Conservation (phyloP, 2,329 filamentous ascomycete species). For the Penicillium sp. region DNA sequence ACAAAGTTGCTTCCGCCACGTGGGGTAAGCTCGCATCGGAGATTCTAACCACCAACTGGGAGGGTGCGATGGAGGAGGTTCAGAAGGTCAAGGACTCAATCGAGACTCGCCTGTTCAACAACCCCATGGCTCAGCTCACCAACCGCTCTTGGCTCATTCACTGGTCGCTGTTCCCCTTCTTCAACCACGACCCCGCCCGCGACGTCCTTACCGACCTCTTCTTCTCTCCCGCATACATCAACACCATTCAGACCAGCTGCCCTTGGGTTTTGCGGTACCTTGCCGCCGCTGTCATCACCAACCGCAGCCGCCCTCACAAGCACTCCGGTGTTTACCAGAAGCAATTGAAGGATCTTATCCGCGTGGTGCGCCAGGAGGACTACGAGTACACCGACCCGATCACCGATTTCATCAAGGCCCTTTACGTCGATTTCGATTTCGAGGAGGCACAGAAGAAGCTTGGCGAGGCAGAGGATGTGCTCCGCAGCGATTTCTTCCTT, state of each 20-base stretch:
- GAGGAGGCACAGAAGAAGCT: conserved; percentile 93
- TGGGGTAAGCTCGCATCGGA: conserved; percentile 98
- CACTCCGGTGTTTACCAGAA: conserved; percentile 82
- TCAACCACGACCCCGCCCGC: conserved; percentile 90
- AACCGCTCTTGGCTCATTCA: conserved; percentile 97
- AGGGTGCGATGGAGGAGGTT: conserved; percentile 84
- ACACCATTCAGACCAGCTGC: conserved; percentile 97
- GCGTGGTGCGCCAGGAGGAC: conserved; percentile 91
- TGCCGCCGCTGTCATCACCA: conserved; percentile 89
- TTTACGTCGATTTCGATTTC: conserved; percentile 96
- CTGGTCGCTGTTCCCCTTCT: conserved; percentile 98
- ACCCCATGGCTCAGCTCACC: conserved; percentile 89
- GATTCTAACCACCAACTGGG: conserved; percentile 94
- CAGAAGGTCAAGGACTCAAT: conserved; percentile 88
- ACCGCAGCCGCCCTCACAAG: conserved; percentile 76
- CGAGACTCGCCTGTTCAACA: conserved; percentile 92
- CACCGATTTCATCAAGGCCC: conserved; percentile 91
- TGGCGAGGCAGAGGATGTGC: conserved; percentile 79
- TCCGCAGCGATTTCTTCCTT: conserved; percentile 94
- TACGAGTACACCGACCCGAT: conserved; percentile 97
- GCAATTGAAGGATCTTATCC: conserved; percentile 94
- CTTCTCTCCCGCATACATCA: conserved; percentile 97
- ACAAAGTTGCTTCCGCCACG: conserved; percentile 91
- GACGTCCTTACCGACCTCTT: conserved; percentile 92
- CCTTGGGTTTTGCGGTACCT: conserved; percentile 96